Evolutionary conservation across 169 alveolate species (phyloP), one percentile per base, ranked within the genome.

Genomic region (Sarcocystis neurona): DNA sequence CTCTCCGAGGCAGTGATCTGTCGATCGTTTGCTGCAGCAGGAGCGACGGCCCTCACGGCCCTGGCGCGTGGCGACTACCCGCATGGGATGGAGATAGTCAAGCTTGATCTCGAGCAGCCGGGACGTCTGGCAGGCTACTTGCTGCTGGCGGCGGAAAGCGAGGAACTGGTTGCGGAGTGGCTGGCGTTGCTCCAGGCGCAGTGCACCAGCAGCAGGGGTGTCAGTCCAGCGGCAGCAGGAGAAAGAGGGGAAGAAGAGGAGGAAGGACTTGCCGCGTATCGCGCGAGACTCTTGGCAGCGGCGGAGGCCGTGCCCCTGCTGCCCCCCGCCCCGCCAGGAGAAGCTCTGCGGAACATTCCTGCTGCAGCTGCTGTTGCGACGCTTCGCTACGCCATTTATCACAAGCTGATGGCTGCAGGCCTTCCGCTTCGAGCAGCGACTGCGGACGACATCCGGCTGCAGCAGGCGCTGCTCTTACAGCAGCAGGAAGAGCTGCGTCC

Each of bases 131-230:
- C n/a, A 37, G 48, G 74, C 44, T 84, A 60, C n/a, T 23, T 84
- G 70, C 89, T 84, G 23, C 72, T 84, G n/a, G 89, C 89, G 20
- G 80, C 84, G 27, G 89, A 84, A 8, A 48, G 82, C 37, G 48
- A 84, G 50, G 41, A 8, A n/a, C 72, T 84, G 8, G 80, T 58
- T 18, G 8, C 10, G 20, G 89, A 84, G n/a, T 84, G 89, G 89
- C 68, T 68, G n/a, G 74, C 34, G 10, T 0, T n/a, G 6, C 75
- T 63, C 41, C 2, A 4, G 75, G n/a, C 27, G 43, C 8, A 15
- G 43, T 63, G 75, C 43, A n/a, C n/a, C n/a, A n/a, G n/a, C n/a
- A n/a, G n/a, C n/a, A n/a, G n/a, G n/a, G n/a, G n/a, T n/a, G n/a
- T n/a, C n/a, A n/a, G n/a, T n/a, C n/a, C n/a, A n/a, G n/a, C n/a